These are phyloP conservation scores for Backusella sp. DNA, from an alignment of 192 early-diverging fungal genomes.

Conservation along the genomic window DNA sequence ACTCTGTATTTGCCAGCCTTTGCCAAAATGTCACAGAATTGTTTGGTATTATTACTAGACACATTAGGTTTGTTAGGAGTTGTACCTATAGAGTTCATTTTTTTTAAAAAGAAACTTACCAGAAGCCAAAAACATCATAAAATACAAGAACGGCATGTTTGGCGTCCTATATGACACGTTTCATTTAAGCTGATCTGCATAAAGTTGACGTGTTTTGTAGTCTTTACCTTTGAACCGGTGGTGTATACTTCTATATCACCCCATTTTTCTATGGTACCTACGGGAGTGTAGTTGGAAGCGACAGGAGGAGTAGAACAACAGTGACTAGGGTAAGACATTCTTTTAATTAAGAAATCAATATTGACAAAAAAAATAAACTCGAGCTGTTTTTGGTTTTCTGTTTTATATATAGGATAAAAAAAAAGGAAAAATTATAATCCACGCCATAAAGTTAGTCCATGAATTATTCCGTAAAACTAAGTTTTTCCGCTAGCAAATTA, in stretches of 20 bases:
- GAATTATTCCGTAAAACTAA: background rate
- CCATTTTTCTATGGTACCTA: slow-evolving; percentile 17
- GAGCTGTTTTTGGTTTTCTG: background rate
- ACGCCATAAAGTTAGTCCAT: background rate
- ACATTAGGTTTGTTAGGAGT: background rate
- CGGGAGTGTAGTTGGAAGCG: slow-evolving; percentile 20
- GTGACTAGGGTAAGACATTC: background rate
- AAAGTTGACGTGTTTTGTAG: background rate
- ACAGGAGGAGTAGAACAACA: slow-evolving; percentile 28
- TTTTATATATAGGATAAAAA: background rate
- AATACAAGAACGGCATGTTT: background rate
- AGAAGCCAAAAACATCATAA: background rate
- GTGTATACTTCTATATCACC: slow-evolving; percentile 26
- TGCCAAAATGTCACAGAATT: slow-evolving; percentile 58
- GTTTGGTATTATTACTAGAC: slow-evolving; percentile 48
- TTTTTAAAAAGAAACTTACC: background rate
- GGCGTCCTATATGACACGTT: background rate
- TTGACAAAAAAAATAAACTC: background rate
- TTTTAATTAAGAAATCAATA: background rate
- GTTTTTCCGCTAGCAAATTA: background rate
- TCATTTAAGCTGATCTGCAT: background rate
- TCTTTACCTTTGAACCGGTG: slow-evolving; percentile 14
- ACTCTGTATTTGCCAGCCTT: slow-evolving; percentile 52
- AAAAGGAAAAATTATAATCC: background rate
- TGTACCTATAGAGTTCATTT: background rate